Conservation (phyloP, 768 basidiomycete species). For the Rhodotorula toruloides region DNA sequence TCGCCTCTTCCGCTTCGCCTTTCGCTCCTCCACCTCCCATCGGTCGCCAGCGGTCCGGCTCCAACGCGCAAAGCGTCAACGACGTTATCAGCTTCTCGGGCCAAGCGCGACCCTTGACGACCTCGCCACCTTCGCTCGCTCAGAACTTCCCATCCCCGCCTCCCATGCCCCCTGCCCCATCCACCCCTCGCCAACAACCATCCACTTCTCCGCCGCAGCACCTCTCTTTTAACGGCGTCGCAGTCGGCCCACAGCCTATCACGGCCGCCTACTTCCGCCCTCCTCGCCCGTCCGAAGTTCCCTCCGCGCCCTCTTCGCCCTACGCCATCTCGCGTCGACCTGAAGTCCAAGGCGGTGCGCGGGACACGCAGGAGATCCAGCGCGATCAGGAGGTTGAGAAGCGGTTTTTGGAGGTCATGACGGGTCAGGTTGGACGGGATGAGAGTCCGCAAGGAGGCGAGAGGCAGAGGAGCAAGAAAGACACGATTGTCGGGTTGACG, state of each 20-base stretch:
- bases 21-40: neutral
- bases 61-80: constrained; percentile 13
- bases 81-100: constrained; percentile 25
- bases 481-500: constrained; percentile 31
- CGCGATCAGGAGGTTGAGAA: constrained; percentile 12
- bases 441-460: neutral
- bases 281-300: constrained; percentile 16
- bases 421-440: neutral
- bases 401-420: constrained; percentile 18
- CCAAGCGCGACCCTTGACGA: neutral
- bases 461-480: constrained; percentile 18
- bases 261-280: neutral
- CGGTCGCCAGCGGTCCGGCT: too few species aligned
- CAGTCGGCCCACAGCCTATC: constrained; percentile 8
- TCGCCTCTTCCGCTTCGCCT: neutral
- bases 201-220: neutral
- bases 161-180: neutral
- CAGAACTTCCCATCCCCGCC: constrained; percentile 1
- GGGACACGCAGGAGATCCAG: constrained; percentile 4
- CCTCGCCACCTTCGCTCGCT: constrained; percentile 4
- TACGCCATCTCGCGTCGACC: neutral
- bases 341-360: constrained; percentile 1
- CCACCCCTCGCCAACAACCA: neutral
- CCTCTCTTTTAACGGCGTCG: neutral
- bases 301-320: constrained; percentile 12